These are phyloP conservation scores for Quercus robur DNA, from an alignment of 306 rosid genomes.

Conservation along the genomic window DNA sequence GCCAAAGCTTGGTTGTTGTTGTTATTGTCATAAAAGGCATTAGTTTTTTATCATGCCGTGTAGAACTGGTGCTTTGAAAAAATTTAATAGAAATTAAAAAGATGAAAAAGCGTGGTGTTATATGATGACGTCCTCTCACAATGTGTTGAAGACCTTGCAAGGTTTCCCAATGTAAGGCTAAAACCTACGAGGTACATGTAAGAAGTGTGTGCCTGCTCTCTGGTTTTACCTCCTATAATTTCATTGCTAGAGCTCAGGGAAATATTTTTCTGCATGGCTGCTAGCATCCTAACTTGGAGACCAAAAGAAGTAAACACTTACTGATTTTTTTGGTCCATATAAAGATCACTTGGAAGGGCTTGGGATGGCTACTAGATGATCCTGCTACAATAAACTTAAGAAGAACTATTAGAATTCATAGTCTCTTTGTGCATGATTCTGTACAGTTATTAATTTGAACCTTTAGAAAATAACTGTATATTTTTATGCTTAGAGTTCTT, in stretches of 20 bases:
- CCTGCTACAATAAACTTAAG: neutral
- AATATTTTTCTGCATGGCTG: neutral
- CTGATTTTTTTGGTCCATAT: neutral
- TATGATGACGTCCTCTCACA: neutral
- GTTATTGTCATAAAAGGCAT: neutral
- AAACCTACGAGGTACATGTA: neutral
- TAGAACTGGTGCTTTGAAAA: slow-evolving; percentile 9
- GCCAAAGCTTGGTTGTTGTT: no score
- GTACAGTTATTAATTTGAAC: neutral
- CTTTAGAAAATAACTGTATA: neutral
- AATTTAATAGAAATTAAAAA: neutral
- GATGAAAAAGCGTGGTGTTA: neutral
- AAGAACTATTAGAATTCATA: neutral
- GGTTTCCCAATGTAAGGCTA: neutral
- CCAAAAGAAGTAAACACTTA: neutral
- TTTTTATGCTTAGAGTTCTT: neutral
- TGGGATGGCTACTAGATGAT: neutral
- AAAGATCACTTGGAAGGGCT: neutral
- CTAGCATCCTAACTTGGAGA: neutral
- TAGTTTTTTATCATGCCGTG: neutral
- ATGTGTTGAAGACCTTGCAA: neutral
- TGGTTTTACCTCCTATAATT: neutral
- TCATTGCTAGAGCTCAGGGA: neutral
- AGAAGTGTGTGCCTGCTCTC: neutral
- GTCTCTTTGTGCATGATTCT: neutral